Evolutionary conservation across 108 stramenopile genomes (phyloP), one percentile per base, ranked within the genome.

Genomic region (Skeletonema tropicum): DNA sequence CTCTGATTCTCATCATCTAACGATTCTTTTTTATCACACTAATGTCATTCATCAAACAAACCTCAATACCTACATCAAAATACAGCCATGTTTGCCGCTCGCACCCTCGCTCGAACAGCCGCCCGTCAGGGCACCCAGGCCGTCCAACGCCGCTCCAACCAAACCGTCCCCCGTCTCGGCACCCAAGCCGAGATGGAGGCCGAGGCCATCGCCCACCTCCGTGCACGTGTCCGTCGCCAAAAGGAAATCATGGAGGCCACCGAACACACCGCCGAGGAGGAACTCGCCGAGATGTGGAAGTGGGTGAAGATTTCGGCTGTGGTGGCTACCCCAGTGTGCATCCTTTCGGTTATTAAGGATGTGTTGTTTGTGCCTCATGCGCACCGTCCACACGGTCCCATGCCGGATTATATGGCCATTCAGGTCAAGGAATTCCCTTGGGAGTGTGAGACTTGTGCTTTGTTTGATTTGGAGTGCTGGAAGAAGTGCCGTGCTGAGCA

Each of bases 401-500:
- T 88, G 35, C 94, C 94, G 12, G 94, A 93, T 61, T 95, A 97
- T 87, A 96, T 97, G 96, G 68, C 76, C 30, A 93, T 96, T 77
- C 95, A 96, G 66, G 85, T 68, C 68, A 98, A 97, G 89, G 94
- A 95, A 41, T 95, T 89, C 75, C 96, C 97, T n/a, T 98, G 97
- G 97, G 92, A 91, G 57, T 98, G 97, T 66, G 90, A 92, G 33
- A 89, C 93, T 41, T 98, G 97, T 72, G 87, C 86, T 36, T 66
- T 97, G 63, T 94, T 97, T 45, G 94, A 98, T 85, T 59, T 75
- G 67, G 83, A 83, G 26, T 98, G 97, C 91, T 98, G 96, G 93
- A 89, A 91, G 83, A 90, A 96, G 85, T 98, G 97, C 92, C 92
- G 94, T 77, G 95, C 89, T 5, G 93, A 92, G 32, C 86, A 88